These are phyloP conservation scores for Paramecium primaurelia DNA, from an alignment of 73 alveolate species.

Conservation along the genomic window DNA sequence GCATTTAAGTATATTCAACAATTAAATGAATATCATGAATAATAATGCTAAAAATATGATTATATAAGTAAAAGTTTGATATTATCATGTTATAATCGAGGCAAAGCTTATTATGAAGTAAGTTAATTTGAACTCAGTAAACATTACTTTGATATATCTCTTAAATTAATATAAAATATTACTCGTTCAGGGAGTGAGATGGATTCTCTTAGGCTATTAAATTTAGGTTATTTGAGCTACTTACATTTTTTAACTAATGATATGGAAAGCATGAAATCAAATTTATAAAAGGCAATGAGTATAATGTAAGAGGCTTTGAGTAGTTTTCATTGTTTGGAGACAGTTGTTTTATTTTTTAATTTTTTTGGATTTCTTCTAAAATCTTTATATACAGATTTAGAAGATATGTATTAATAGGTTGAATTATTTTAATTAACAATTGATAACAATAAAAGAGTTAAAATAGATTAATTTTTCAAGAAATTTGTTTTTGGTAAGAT, in stretches of 20 bases:
- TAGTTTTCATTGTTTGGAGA: conserved; percentile 13
- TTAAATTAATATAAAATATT: neutral
- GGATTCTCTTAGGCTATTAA: neutral
- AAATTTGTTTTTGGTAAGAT: conserved; percentile 23
- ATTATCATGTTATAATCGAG: neutral
- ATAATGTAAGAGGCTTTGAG: conserved; percentile 11
- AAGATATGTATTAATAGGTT: neutral
- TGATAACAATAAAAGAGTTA: neutral
- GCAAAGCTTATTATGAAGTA: conserved; percentile 33
- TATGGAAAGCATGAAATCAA: neutral
- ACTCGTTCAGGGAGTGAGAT: neutral
- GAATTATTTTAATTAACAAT: conserved; percentile 13
- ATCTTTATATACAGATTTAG: neutral
- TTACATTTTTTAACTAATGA: neutral
- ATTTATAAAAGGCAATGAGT: neutral
- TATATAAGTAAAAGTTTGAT: neutral
- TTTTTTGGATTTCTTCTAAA: conserved; percentile 17
- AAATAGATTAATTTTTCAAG: neutral
- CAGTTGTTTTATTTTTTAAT: neutral
- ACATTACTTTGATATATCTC: neutral
- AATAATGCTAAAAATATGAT: neutral
- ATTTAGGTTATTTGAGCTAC: conserved; percentile 11
- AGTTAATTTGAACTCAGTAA: neutral
- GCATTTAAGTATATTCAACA: neutral
- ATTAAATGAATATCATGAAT: neutral